phyloP scores from a whole-genome alignment of 1,284 basidiomycete species.

The Pterulicium gracile region DNA sequence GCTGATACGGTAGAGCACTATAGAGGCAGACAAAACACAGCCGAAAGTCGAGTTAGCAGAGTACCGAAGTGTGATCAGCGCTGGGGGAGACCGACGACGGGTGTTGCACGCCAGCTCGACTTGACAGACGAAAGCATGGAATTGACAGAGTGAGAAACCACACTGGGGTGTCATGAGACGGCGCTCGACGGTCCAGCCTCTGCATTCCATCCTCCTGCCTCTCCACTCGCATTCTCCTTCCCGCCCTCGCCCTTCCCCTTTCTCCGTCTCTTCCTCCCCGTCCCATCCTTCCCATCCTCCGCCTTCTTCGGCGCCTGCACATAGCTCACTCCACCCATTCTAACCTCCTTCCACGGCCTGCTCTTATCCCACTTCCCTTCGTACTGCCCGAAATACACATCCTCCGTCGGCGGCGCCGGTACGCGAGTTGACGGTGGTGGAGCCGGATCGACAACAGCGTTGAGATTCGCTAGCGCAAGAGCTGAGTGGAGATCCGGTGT shows the following conservation, averaged over 20 bases:
- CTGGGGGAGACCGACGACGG: no score
- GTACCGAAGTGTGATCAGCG: no score
- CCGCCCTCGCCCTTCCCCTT: slow-evolving; percentile 17
- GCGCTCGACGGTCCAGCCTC: no score
- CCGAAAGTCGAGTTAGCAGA: no score
- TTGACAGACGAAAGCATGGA: no score
- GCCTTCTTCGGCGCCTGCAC: slow-evolving; percentile 20
- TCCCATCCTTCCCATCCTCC: slow-evolving; percentile 9
- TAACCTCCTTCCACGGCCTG: slow-evolving; percentile 39
- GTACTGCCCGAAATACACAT: slow-evolving; percentile 16
- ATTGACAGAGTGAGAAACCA: no score
- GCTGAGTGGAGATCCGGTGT: slow-evolving; percentile 8
- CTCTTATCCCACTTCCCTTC: slow-evolving; percentile 18
- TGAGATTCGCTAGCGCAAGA: slow-evolving; percentile 15
- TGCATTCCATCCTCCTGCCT: no score
- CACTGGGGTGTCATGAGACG: no score
- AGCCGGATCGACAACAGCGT: no score
- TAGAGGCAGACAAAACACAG: no score
- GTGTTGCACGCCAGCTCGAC: no score
- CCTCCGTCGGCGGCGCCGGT: slow-evolving; percentile 28
- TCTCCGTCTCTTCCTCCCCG: slow-evolving; percentile 9
- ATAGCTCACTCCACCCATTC: slow-evolving; percentile 26
- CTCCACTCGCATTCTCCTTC: slow-evolving; percentile 36
- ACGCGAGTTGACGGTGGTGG: slow-evolving; percentile 28
- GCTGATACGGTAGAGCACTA: no score